Evolutionary conservation across 768 basidiomycete genomes (phyloP), one percentile per base, ranked within the genome.

Genomic region (Mycena kentingensis): DNA sequence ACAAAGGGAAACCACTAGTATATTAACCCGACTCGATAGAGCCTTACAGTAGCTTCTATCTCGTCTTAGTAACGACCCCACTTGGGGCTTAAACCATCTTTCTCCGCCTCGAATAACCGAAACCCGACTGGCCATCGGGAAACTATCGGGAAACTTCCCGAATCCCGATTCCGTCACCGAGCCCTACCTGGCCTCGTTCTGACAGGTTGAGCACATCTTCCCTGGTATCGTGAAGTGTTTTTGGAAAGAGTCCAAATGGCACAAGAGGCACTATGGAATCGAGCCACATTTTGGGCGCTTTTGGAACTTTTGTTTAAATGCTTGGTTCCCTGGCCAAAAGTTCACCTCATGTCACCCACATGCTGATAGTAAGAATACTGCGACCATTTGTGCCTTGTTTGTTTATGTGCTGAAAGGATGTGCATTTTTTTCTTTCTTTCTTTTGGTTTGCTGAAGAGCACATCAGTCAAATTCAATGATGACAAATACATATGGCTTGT

Each of bases 291-390:
- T 64, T 49, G 67, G 63, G 1, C 44, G 62, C 1, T 69, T 65
- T 26, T 69, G 60, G 57, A 68, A 67, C 31, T 59, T 66, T 19
- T 69, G 68, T 43, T 27, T 67, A n/a, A 70, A 69, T 36, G 60
- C 57, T 6, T 32, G 43, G 8, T 53, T 54, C 24, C 41, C 31
- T 3, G 60, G 54, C 1, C 51, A 62, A 24, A 7, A 48, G 0
- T 19, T 52, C 1, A 58, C 70, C 4, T 55, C 63, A 45, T 64
- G 62, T 39, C 16, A 29, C 10, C 68, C 67, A 0, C 69, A 71
- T 54, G 54, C 60, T 0, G 68, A 71, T 39, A 36, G 45, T 1
- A 67, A 69, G 44, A 73, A 73, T 51, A 58, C 64, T 2, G 62
- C 70, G 19, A 62, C 66, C 0, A 60, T 70, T 0, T 73, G 69